These are phyloP conservation scores for Aegilops sharonensis DNA, from an alignment of 176 grass and related monocot species.

Conservation along the genomic window DNA sequence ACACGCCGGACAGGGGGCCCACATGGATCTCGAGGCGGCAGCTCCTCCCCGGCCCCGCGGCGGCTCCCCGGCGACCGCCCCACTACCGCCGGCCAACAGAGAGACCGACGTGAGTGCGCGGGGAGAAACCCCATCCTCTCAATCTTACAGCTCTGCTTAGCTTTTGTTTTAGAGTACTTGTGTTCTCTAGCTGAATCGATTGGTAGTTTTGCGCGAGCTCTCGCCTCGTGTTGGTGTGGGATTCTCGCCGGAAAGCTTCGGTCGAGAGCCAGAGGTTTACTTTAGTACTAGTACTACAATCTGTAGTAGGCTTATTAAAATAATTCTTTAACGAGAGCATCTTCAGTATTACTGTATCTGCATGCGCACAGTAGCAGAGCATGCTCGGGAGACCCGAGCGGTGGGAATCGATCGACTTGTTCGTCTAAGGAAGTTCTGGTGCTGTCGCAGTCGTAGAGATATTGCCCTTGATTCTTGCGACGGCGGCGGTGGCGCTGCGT, in stretches of 20 bases:
- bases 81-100: neutral
- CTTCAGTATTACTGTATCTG: too few relatives aligned
- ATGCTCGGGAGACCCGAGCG: too few relatives aligned
- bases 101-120: slow-evolving; percentile 20
- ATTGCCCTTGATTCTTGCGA: neutral
- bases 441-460: neutral
- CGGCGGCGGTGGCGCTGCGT: too few relatives aligned
- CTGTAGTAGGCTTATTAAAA: too few relatives aligned
- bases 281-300: too few relatives aligned
- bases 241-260: neutral
- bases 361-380: too few relatives aligned
- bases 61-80: neutral
- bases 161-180: neutral
- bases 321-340: too few relatives aligned
- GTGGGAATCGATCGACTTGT: too few relatives aligned
- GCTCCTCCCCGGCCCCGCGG: neutral
- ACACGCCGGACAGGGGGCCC: neutral
- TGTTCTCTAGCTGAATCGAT: neutral
- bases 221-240: neutral
- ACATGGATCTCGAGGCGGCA: slow-evolving; percentile 18
- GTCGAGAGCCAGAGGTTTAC: too few relatives aligned
- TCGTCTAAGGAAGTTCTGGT: neutral
- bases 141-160: neutral
- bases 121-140: neutral
- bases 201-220: neutral